Percentiles rank a stretch among this genome's conserved stretches.
Conservation (phyloP, 2,329 filamentous ascomycete genomes). For the Pseudogymnoascus sp. region DNA sequence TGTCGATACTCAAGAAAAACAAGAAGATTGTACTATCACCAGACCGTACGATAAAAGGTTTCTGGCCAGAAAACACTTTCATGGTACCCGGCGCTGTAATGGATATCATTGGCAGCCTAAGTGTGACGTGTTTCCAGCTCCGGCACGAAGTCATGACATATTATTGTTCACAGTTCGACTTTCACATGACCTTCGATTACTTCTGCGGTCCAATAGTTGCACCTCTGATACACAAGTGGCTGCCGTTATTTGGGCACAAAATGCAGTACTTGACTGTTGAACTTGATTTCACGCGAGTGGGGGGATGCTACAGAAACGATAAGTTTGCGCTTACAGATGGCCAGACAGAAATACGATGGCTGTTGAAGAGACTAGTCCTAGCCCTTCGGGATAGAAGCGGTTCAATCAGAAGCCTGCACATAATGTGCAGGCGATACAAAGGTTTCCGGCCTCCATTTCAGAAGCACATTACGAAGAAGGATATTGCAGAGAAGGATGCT, state of each 20-base stretch:
- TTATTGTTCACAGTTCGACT: conserved; percentile 27
- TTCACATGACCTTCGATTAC: conserved; percentile 25
- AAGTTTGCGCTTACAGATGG: background rate
- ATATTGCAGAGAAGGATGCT: background rate
- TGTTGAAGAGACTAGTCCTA: background rate
- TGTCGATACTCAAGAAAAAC: background rate
- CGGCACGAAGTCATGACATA: conserved; percentile 26
- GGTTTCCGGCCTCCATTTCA: background rate
- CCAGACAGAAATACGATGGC: background rate
- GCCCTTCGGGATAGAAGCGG: background rate
- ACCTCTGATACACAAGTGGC: conserved; percentile 20
- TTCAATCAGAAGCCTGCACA: background rate
- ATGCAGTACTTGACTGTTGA: conserved; percentile 27
- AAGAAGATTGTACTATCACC: background rate
- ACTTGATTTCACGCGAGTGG: conserved; percentile 26
- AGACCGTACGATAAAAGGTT: background rate
- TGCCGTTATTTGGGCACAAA: conserved; percentile 22
- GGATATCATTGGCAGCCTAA: background rate
- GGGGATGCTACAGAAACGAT: background rate
- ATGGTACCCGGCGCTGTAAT: background rate
- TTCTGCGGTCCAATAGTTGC: conserved; percentile 22
- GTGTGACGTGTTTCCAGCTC: conserved; percentile 12
- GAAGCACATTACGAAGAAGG: background rate
- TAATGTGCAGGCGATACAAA: background rate
- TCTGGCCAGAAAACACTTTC: background rate